A percentile compares a stretch with the other conserved stretches of the same genome.
These are phyloP conservation scores for Harringtonia lauricola DNA, from an alignment of 2,329 filamentous ascomycete species.

Conservation along the genomic window DNA sequence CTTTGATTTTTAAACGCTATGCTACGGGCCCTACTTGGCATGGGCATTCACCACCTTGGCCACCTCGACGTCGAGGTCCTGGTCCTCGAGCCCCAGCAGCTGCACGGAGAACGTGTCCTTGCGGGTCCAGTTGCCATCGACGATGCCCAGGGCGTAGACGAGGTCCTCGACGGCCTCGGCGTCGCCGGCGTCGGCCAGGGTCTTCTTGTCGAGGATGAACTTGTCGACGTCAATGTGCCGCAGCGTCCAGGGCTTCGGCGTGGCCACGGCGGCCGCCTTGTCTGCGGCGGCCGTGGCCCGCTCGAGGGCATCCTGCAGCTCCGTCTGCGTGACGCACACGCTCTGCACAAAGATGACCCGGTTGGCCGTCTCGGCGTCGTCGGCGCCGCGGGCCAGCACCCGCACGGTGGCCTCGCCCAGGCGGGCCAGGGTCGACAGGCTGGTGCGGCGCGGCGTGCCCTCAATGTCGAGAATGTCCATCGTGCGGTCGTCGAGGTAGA, in stretches of 20 bases:
- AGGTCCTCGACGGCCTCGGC: constrained; percentile 30
- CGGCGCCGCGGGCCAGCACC: constrained; percentile 16
- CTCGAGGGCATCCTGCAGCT: constrained; percentile 22
- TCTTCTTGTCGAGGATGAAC: constrained; percentile 27
- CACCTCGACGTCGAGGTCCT: constrained; percentile 32
- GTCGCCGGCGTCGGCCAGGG: constrained; percentile 25
- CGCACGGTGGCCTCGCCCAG: constrained; percentile 22
- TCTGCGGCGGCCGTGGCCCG: constrained; percentile 14
- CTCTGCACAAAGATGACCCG: constrained; percentile 27
- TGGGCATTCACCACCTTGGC: constrained; percentile 18
- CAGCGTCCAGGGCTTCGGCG: constrained; percentile 18
- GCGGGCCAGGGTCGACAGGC: constrained; percentile 23
- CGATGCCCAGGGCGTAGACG: constrained; percentile 34
- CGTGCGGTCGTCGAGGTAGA: constrained; percentile 16
- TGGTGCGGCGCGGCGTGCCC: constrained; percentile 20
- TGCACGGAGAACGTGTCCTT: constrained; percentile 35
- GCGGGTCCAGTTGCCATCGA: constrained; percentile 37
- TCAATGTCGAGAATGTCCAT: constrained; percentile 26
- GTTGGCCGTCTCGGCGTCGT: constrained; percentile 18
- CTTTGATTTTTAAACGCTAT: not conserved
- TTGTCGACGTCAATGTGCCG: constrained; percentile 23
- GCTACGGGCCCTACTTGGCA: too few relatives aligned
- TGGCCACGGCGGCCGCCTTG: constrained; percentile 7
- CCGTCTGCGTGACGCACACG: constrained; percentile 26
- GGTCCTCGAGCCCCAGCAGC: constrained; percentile 31